Evolutionary conservation across 2,329 filamentous ascomycete species (phyloP), one percentile per base, ranked within the genome.

Genomic region (Alternaria sp.): DNA sequence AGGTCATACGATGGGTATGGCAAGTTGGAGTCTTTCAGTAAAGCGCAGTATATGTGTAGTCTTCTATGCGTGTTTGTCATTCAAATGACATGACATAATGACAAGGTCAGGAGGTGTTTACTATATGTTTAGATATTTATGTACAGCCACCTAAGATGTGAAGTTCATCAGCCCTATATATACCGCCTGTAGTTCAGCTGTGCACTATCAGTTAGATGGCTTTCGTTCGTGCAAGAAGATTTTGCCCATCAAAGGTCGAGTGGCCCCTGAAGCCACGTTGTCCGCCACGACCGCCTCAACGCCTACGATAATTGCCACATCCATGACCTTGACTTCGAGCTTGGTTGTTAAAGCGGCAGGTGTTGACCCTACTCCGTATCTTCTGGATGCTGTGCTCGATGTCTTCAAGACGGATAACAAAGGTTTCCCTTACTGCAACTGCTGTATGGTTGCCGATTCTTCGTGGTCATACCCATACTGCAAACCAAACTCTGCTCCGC

Each of bases 401-500:
- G 14, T 57, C 58, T 8, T 41, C 32, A 3, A 41, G 46, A 3
- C 58, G 38, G 9, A 60, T 52, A 10, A 53, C 48, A 1, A 57
- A 53, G 22, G 18, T 4, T 16, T 46, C 22, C 4, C 30, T 54
- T 16, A 28, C 41, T 22, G 20, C 30, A 11, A 18, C 22, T 4
- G 20, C 28, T 8, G 16, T 27, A 27, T n/a, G 2, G 20, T 8
- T 9, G 12, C 30, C 3, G 10, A 7, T 6, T 5, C 25, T 5
- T 28, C 25, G 4, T 22, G 12, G 7, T 14, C 27, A 53, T 11
- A 10, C n/a, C 10, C 5, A 7, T 7, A 44, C n/a, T 22, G 9
- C 14, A 16, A 28, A 6, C 16, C 2, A 14, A 14, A 22, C 7
- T 34, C 11, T 22, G 51, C 27, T 27, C 32, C 1, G 2, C 1